Conservation (phyloP, 2,329 filamentous ascomycete species). For the Fonsecaea monophora region DNA sequence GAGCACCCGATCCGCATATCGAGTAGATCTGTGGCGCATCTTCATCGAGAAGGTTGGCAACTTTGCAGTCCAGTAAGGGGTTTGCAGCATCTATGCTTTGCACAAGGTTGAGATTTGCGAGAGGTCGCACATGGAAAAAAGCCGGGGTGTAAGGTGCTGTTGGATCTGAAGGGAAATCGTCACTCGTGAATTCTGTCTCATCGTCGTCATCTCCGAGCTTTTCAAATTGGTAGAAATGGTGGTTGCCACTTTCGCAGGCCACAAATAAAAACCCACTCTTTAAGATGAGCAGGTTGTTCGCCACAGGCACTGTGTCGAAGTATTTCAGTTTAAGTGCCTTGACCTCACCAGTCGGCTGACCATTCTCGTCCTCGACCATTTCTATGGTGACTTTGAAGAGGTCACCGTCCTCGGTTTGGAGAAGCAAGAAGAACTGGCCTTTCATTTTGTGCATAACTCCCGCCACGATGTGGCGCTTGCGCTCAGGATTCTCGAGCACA, state of each 20-base stretch:
- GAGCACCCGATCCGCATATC: constrained; percentile 83
- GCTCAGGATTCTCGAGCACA: constrained; percentile 86
- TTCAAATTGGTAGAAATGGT: constrained; percentile 95
- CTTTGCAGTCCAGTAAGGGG: constrained; percentile 86
- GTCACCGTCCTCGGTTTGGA: constrained; percentile 97
- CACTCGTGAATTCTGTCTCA: constrained; percentile 83
- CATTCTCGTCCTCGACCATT: constrained; percentile 81
- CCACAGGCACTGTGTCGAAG: constrained; percentile 93
- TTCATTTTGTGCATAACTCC: constrained; percentile 99
- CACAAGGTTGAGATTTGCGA: constrained; percentile 82
- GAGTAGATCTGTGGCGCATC: constrained; percentile 97
- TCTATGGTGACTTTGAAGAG: constrained; percentile 96
- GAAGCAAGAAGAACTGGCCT: constrained; percentile 93
- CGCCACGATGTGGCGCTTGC: constrained; percentile 84
- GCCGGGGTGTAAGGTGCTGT: constrained; percentile 74
- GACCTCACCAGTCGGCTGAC: constrained; percentile 80
- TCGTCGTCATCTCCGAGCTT: constrained; percentile 96
- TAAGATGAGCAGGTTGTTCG: constrained; percentile 85
- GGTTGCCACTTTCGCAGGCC: constrained; percentile 89
- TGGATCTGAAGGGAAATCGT: constrained; percentile 79
- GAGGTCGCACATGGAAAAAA: constrained; percentile 81
- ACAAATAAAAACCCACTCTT: constrained; percentile 96
- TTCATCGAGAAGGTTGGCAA: constrained; percentile 80
- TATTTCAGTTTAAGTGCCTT: constrained; percentile 90
- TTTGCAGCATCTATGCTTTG: constrained; percentile 89